phyloP scores from a whole-genome alignment of 2,329 filamentous ascomycete species.

The Colletotrichum gigasporum region DNA sequence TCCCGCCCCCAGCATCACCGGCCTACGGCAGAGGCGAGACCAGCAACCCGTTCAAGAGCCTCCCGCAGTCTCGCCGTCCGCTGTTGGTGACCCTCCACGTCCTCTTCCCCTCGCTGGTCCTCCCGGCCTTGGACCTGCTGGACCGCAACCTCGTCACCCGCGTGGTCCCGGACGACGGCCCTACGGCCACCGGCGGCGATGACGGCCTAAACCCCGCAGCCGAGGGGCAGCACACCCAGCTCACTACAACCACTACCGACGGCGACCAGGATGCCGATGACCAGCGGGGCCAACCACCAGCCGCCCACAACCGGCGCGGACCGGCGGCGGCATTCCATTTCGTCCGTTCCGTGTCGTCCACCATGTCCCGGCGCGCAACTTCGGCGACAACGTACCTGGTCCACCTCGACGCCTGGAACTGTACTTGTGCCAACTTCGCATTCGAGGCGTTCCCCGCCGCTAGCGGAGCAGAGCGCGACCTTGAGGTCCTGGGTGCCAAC shows the following conservation, averaged over 20 bases:
- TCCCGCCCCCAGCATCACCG: background rate
- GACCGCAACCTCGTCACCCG: constrained; percentile 79
- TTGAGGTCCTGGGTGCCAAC: constrained; percentile 29
- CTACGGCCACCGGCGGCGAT: background rate
- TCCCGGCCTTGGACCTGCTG: constrained; percentile 87
- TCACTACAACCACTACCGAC: background rate
- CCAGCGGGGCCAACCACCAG: background rate
- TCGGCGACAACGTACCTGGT: constrained; percentile 69
- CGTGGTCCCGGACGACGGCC: constrained; percentile 45
- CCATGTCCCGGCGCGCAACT: constrained; percentile 35
- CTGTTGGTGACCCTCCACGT: constrained; percentile 85
- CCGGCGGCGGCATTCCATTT: constrained; percentile 59
- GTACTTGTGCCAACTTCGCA: constrained; percentile 86
- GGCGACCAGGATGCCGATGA: background rate
- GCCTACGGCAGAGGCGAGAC: constrained; percentile 22
- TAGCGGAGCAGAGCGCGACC: background rate
- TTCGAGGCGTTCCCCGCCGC: constrained; percentile 71
- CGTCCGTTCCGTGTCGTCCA: constrained; percentile 67
- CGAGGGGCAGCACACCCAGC: background rate
- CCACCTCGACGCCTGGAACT: constrained; percentile 82
- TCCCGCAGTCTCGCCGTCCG: constrained; percentile 54
- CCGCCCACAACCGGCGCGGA: background rate
- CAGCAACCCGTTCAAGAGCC: constrained; percentile 35
- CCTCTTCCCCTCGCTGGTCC: constrained; percentile 81
- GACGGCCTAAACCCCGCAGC: constrained; percentile 13